A percentile compares a stretch with the other conserved stretches of the same genome.
These are phyloP conservation scores for Blastobotrys mokoenaii DNA, from an alignment of 805 yeast genomes.

Conservation along the genomic window DNA sequence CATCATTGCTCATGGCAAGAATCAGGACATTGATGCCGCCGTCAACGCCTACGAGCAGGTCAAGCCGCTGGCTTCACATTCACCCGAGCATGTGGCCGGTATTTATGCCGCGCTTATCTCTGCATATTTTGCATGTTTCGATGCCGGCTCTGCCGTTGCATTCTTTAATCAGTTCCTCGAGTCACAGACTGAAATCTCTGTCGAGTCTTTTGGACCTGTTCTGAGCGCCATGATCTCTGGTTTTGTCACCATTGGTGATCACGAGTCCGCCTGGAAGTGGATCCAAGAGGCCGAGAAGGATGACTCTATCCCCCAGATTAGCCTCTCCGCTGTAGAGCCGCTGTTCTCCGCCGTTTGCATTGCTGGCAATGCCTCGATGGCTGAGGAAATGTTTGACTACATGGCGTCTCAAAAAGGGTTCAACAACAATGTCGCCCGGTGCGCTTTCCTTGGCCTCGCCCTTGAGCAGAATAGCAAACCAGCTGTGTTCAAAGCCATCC, in stretches of 20 bases:
- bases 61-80: constrained; percentile 2
- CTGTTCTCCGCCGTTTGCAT: constrained; percentile 18
- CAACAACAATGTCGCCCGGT: constrained; percentile 16
- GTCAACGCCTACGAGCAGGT: constrained; percentile 13
- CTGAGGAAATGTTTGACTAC: constrained; percentile 22
- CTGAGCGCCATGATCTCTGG: constrained; percentile 14
- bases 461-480: constrained; percentile 13
- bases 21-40: constrained; percentile 15
- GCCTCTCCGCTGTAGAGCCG: constrained; percentile 11
- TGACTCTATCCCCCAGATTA: constrained; percentile 6
- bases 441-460: constrained; percentile 18
- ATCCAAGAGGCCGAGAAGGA: constrained; percentile 18
- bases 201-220: constrained; percentile 3
- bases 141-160: constrained; percentile 19
- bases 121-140: constrained; percentile 20
- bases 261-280: constrained; percentile 25
- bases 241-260: constrained; percentile 17
- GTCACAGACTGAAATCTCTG: constrained; percentile 4
- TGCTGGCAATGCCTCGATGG: constrained; percentile 17
- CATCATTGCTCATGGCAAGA: constrained; percentile 17
- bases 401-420: constrained; percentile 15
- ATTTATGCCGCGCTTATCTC: constrained; percentile 23
- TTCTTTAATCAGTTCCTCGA: constrained; percentile 21
- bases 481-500: constrained; percentile 21
- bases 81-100: constrained; percentile 3